These are phyloP conservation scores for Coelastrella sp. DNA, from an alignment of 139 green algal species.

Conservation along the genomic window DNA sequence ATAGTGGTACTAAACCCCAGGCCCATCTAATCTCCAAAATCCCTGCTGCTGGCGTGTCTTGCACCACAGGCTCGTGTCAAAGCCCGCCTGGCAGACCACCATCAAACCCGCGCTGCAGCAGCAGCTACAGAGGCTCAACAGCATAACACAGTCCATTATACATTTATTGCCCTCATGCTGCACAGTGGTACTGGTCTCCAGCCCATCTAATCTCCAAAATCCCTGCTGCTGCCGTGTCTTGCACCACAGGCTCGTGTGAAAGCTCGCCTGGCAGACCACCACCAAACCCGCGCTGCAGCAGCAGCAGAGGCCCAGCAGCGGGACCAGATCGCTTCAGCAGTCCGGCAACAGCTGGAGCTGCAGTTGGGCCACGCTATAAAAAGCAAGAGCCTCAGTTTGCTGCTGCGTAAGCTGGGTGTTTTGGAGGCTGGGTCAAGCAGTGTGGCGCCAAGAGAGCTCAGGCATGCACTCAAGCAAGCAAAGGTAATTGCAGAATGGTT, in stretches of 20 bases:
- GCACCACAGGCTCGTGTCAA: constrained; percentile 17
- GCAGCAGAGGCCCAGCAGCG: not conserved
- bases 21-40: too few relatives aligned
- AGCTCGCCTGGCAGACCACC: constrained; percentile 27
- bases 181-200: not conserved
- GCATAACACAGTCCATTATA: too few relatives aligned
- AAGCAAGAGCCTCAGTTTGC: not conserved
- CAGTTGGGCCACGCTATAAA: constrained; percentile 10
- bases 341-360: constrained; percentile 19
- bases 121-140: not conserved
- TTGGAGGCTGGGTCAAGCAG: not conserved
- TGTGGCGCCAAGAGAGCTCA: not conserved
- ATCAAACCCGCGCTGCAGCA: constrained; percentile 1
- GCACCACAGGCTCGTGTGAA: constrained; percentile 19
- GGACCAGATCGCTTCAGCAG: not conserved
- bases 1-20: not conserved
- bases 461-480: not conserved
- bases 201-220: too few relatives aligned
- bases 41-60: not conserved
- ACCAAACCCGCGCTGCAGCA: constrained; percentile 1
- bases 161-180: too few relatives aligned
- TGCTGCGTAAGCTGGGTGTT: constrained; percentile 37
- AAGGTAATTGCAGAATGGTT: too few relatives aligned
- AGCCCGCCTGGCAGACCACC: constrained; percentile 21
- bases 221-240: not conserved